A percentile compares a stretch with the other conserved stretches of the same genome.
Evolutionary conservation across 257 asterid genomes (phyloP).

Genomic region (Euphrasia confusa): DNA sequence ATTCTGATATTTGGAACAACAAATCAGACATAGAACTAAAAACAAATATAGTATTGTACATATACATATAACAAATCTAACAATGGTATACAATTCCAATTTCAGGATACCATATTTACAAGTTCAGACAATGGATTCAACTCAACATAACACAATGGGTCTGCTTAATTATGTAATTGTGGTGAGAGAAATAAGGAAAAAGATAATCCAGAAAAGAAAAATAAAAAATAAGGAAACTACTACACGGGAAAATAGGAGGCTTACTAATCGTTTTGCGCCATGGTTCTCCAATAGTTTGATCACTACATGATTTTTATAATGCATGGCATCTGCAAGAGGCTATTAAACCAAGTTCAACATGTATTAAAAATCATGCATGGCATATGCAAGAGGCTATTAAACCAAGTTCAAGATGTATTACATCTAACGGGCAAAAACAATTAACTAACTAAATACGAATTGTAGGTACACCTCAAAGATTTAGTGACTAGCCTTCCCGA

Average conservation of each 20-base stretch:
- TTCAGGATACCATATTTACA: too few relatives aligned
- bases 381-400: slow-evolving; percentile 86
- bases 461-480: slow-evolving; percentile 4
- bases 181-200: not conserved
- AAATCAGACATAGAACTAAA: too few relatives aligned
- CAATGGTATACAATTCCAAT: too few relatives aligned
- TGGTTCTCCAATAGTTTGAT: slow-evolving; percentile 70
- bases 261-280: slow-evolving; percentile 66
- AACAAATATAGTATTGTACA: too few relatives aligned
- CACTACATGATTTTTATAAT: slow-evolving; percentile 71
- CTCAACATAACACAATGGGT: too few relatives aligned
- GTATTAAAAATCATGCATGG: slow-evolving; percentile 20
- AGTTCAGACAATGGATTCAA: too few relatives aligned
- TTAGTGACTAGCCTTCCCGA: slow-evolving; percentile 8
- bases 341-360: too few relatives aligned
- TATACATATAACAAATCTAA: too few relatives aligned
- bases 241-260: not conserved
- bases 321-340: slow-evolving; percentile 14
- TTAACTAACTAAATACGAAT: not conserved
- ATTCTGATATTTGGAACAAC: too few relatives aligned
- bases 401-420: slow-evolving; percentile 19
- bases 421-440: not conserved
- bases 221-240: not conserved
- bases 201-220: not conserved
- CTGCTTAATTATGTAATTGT: too few relatives aligned